Evolutionary conservation across 106 monocot species (phyloP), one percentile per base, ranked within the genome.

Genomic region (Dendrobium nobile): DNA sequence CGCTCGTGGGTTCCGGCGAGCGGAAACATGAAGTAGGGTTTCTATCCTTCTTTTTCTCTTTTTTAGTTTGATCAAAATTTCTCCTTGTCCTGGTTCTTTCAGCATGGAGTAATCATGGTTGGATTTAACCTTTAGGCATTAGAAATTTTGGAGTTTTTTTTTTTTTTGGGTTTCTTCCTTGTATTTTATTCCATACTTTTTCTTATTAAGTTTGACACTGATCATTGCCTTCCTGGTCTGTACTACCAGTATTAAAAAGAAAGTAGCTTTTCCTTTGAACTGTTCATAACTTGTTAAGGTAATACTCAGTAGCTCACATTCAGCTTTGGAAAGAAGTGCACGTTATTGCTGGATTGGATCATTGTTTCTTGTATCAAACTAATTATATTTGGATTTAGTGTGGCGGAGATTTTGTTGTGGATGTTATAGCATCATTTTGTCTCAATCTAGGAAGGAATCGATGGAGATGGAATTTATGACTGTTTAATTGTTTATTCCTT

Each of bases 1-100:
- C 87, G 95, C 15, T 81, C 72, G 61, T 96, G 95, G 95, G 40
- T 80, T 13, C 91, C 93, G 54, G 58, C 76, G 20, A 27, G 61
- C 3, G 91, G 85, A 37, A 85, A 87, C 9, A 85, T 96, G 86
- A 96, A 82, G 96, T 93, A 77, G 86, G 88, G 1, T 51, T 48
- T 76, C 48, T 27, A 26, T 22, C 7, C 61, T 7, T 61, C 61
- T 61, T 22, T 22, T 74, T 74, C 9, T 8, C 43, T 7, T 74
- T 74, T 10, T 31, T 42, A 31, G 20, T 44, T 20, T 43, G 42
- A 43, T 41, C 20, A 41, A 18, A 16, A 42, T 42, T 2, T 61
- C 61, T 20, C 16, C 54, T 37, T 37, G 54, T 54, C 9, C 13
- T 54, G 9, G 54, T 54, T 19, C 0, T n/a, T 22, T 22, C 22